Base-by-base conservation (phyloP, 768 basidiomycete species). In the Ephemerocybe angulata region DNA sequence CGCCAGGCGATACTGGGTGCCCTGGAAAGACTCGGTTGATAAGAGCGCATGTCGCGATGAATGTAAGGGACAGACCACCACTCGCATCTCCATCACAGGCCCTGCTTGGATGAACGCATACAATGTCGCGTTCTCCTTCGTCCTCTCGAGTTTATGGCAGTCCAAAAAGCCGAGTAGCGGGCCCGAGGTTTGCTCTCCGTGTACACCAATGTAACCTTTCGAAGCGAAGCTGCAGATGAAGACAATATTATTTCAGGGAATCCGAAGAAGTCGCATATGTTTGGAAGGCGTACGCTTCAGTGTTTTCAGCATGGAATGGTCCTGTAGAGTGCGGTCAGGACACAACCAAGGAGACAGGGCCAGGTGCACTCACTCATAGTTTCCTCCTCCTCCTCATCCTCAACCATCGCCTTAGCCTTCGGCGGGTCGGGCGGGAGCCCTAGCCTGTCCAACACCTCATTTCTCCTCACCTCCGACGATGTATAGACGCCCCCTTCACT, bases 131-230 rank as follows among this genome's bases (percentile, higher is more conserved):
- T 56, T 47, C 28, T 51, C 42, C n/a, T 35, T 51, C 11, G 40
- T 41, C 12, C 40, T 25, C 11, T 37, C 55, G 8, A 56, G 2
- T 22, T 44, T 50, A 29, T 56, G 40, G 30, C 55, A 56, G 30
- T 50, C 48, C 12, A 56, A 41, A 29, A 31, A 56, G 7, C 55
- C 55, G 5, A 56, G 40, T 4, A 56, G 42, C 19, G 55, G 22
- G 12, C 55, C 55, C 17, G 33, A 3, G 25, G 33, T 41, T 4
- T 21, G 11, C 21, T 44, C 55, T 29, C 46, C 27, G 55, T 56
- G 55, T 12, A 56, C 41, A 24, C 49, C 55, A 35, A 56, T 56
- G 41, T 56, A 41, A 15, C 55, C 55, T 46, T 31, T 56, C 29
- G 50, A 38, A 19, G 48, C 38, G 19, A 50, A 49, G 15, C 54